Evolutionary conservation across 1,284 basidiomycete species (phyloP), one percentile per base, ranked within the genome.

Genomic region (Rhodotorula sp.): DNA sequence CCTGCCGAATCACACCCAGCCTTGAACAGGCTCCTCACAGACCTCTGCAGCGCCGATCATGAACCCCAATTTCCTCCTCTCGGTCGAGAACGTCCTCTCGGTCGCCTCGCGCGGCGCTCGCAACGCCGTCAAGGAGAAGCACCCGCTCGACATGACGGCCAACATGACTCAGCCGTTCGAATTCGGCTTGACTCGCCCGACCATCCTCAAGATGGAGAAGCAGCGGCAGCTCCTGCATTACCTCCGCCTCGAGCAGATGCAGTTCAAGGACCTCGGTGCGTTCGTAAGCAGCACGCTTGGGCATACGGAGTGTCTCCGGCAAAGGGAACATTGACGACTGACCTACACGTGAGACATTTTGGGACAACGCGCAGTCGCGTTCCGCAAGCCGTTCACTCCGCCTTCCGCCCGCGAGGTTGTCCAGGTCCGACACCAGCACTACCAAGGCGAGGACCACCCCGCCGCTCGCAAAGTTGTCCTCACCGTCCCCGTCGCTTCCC

Each of bases 361-460:
- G 34, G 34, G 34, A 34, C 34, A 34, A 21, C 54, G 26, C 14
- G 14, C 66, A 70, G 67, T 78, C 73, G 76, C 74, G 2, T 78
- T 81, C 68, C 78, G 78, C 31, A 69, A 79, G 64, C 57, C 66
- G 4, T 82, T 80, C 73, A 65, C 60, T 16, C 79, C 79, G 18
- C 81, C 81, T 2, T 57, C 71, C 2, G 19, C 65, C 1, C 16
- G 61, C 5, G 57, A 77, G 21, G 68, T 79, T 65, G 72, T 71
- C 78, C 79, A 73, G 70, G 67, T 78, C 38, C 73, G 80, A 23
- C 78, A 79, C 69, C 77, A 78, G 69, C 81, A 82, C 74, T 81
- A 79, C 66, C 80, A 82, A 64, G 81, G 81, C 58, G 79, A 81
- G 58, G 66, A 65, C 16, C 81, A 82, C 72, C 81, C 81, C 5